Evolutionary conservation across 257 asterid genomes (phyloP).

Genomic region (Fraxinus excelsior): DNA sequence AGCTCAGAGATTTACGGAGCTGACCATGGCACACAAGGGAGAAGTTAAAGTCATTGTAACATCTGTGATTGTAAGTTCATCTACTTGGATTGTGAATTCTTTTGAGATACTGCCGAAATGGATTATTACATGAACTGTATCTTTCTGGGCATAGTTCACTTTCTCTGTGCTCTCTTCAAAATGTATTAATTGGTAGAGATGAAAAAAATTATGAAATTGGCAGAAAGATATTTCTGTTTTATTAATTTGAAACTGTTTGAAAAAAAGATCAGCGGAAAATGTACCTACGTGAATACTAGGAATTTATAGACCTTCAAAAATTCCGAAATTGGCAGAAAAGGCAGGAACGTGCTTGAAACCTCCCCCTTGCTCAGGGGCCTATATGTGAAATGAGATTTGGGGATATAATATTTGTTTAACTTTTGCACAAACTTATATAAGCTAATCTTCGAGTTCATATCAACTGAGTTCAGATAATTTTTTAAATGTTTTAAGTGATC

Average conservation of each 20-base stretch:
- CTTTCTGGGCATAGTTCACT: neutral
- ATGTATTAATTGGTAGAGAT: neutral
- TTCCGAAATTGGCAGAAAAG: neutral
- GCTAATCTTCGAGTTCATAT: no score
- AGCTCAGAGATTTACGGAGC: constrained; percentile 56
- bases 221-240: neutral
- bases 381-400: neutral
- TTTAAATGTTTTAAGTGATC: neutral
- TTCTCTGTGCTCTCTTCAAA: neutral
- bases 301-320: neutral
- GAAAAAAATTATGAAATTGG: neutral
- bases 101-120: constrained; percentile 4
- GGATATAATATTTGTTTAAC: neutral
- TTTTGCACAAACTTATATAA: no score
- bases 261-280: neutral
- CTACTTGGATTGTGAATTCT: constrained; percentile 6
- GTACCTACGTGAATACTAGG: neutral
- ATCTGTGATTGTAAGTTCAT: constrained; percentile 77
- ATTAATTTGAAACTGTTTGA: neutral
- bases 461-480: neutral
- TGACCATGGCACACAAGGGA: constrained; percentile 88
- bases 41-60: constrained; percentile 85
- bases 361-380: neutral
- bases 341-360: neutral
- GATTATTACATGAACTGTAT: neutral